phyloP scores from a whole-genome alignment of 768 basidiomycete species.

The Boletus huronensis region DNA sequence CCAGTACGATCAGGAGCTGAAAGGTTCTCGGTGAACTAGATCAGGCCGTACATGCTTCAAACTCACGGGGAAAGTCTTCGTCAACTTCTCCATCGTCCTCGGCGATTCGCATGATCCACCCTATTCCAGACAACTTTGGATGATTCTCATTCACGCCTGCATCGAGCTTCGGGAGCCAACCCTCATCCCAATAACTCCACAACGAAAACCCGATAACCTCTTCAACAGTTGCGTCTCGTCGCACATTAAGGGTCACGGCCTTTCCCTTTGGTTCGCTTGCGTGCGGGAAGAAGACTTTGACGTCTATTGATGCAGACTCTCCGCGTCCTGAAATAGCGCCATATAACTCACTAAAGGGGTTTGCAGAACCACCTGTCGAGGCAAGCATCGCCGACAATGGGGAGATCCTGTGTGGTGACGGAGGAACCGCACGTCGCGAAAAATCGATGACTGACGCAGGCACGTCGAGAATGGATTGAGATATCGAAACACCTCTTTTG shows the following conservation, averaged over 20 bases:
- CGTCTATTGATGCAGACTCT: slow-evolving; percentile 55
- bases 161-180: slow-evolving; percentile 72
- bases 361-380: slow-evolving; percentile 56
- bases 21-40: background rate
- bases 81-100: slow-evolving; percentile 98
- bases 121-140: slow-evolving; percentile 69
- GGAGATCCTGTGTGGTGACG: slow-evolving; percentile 48
- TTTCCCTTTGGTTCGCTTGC: slow-evolving; percentile 58
- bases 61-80: slow-evolving; percentile 95
- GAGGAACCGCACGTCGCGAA: slow-evolving; percentile 46
- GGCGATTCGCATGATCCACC: slow-evolving; percentile 91
- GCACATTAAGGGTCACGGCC: slow-evolving; percentile 68
- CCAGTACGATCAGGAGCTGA: slow-evolving; percentile 89
- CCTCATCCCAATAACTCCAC: slow-evolving; percentile 92
- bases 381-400: slow-evolving; percentile 74
- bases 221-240: slow-evolving; percentile 88
- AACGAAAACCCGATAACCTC: slow-evolving; percentile 93
- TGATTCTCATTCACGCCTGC: slow-evolving; percentile 63
- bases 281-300: slow-evolving; percentile 85
- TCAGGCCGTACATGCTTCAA: background rate
- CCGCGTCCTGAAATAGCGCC: slow-evolving; percentile 79
- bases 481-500: slow-evolving; percentile 29
- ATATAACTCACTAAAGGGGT: slow-evolving; percentile 88
- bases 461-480: slow-evolving; percentile 16
- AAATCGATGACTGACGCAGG: slow-evolving; percentile 41